Evolutionary conservation across 768 basidiomycete genomes (phyloP).

Genomic region (Tubosaeta brunneosetosa): DNA sequence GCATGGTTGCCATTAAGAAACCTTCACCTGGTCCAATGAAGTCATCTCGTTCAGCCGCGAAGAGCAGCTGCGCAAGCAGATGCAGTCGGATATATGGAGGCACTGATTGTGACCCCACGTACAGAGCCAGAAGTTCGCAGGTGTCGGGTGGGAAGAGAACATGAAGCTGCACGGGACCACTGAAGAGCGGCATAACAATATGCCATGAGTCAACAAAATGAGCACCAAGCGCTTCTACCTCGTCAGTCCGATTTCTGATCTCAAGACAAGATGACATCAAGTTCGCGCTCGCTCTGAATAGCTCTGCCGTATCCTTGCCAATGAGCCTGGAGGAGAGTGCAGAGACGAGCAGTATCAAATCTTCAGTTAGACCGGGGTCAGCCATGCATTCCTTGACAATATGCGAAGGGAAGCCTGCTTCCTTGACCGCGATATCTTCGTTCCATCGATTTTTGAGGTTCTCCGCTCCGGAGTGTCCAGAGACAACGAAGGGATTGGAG

Average conservation of each 20-base stretch:
- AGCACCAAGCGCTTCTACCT: slow-evolving; percentile 56
- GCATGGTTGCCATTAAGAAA: slow-evolving; percentile 65
- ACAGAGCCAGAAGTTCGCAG: slow-evolving; percentile 58
- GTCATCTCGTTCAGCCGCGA: slow-evolving; percentile 46
- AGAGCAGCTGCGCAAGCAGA: slow-evolving; percentile 64
- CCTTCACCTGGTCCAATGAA: slow-evolving; percentile 67
- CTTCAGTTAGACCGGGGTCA: slow-evolving; percentile 35
- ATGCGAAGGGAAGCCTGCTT: slow-evolving; percentile 77
- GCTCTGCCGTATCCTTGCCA: slow-evolving; percentile 35
- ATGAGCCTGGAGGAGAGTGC: slow-evolving; percentile 51
- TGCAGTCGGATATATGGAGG: slow-evolving; percentile 83
- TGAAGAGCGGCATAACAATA: slow-evolving; percentile 59
- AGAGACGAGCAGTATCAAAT: slow-evolving; percentile 54
- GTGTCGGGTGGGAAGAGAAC: slow-evolving; percentile 47
- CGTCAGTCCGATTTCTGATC: slow-evolving; percentile 28
- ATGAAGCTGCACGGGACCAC: slow-evolving; percentile 61
- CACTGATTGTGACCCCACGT: slow-evolving; percentile 60
- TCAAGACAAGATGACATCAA: slow-evolving; percentile 10
- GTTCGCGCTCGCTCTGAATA: slow-evolving; percentile 33
- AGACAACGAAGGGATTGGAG: slow-evolving; percentile 65
- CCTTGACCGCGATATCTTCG: slow-evolving; percentile 73
- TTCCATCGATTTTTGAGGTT: slow-evolving; percentile 74
- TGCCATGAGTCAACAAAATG: slow-evolving; percentile 42
- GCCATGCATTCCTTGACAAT: slow-evolving; percentile 54
- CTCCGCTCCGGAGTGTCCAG: slow-evolving; percentile 56